Conservation (phyloP, 768 basidiomycete genomes). For the Fibroporia radiculosa region DNA sequence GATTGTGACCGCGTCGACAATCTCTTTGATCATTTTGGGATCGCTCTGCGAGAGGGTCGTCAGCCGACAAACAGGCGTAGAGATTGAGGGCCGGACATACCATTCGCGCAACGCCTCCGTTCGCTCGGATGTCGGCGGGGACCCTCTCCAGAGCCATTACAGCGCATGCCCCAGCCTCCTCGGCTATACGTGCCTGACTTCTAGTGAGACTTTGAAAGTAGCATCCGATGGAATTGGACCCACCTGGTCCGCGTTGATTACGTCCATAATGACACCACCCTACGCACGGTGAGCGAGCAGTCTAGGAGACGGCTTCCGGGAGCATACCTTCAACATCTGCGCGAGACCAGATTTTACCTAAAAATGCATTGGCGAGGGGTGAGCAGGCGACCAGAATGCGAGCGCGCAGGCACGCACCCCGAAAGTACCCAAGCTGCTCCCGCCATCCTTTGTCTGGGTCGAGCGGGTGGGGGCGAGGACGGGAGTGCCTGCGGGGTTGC, state of each 20-base stretch:
- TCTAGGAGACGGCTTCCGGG: conserved; percentile 2
- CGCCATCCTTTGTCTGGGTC: conserved; percentile 38
- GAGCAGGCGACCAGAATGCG: neutral
- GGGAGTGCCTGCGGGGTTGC: conserved; percentile 31
- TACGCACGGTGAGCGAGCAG: conserved; percentile 19
- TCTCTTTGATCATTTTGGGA: conserved; percentile 94
- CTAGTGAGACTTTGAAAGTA: conserved; percentile 5
- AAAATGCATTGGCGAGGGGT: neutral
- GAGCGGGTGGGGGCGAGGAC: conserved; percentile 47
- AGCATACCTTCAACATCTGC: conserved; percentile 86
- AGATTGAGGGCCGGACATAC: conserved; percentile 28
- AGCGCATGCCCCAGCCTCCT: conserved; percentile 95
- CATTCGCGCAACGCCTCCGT: conserved; percentile 97
- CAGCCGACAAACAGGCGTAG: neutral
- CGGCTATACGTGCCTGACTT: conserved; percentile 83
- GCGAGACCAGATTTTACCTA: conserved; percentile 92
- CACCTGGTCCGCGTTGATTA: conserved; percentile 71
- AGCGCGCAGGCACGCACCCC: conserved; percentile 36
- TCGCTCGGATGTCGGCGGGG: conserved; percentile 86
- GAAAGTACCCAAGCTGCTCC: conserved; percentile 52
- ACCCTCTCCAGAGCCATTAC: conserved; percentile 97
- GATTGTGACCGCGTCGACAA: conserved; percentile 90
- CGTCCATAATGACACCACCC: conserved; percentile 96
- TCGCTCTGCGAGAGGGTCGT: conserved; percentile 53
- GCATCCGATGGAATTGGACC: conserved; percentile 19